These are phyloP conservation scores for Helianthus annuus DNA, from an alignment of 129 eudicot species.

Conservation along the genomic window HanXRQr2.0-SUNRISE NC_035447.2:32883165-32883664, in stretches of 20 bases:
- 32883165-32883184: background rate
- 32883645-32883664: too few relatives aligned
- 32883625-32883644: too few relatives aligned
- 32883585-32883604: background rate
- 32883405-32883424: too few relatives aligned
- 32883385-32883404: too few relatives aligned
- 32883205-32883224: conserved; percentile 6
- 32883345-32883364: background rate
- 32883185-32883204: background rate
- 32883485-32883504: background rate
- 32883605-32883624: background rate
- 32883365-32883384: background rate
- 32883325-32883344: background rate
- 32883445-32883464: background rate
- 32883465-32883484: background rate
- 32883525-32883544: too few relatives aligned
- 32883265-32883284: background rate
- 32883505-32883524: background rate
- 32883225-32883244: conserved; percentile 8
- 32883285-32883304: background rate
- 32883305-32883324: background rate
- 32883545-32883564: background rate
- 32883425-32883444: too few relatives aligned
- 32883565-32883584: background rate
- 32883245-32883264: conserved; percentile 17